Percentiles rank a stretch among this genome's conserved stretches.
Conservation (phyloP, 129 eudicot species). For the Chrysanthemum lavandulifolium region DNA sequence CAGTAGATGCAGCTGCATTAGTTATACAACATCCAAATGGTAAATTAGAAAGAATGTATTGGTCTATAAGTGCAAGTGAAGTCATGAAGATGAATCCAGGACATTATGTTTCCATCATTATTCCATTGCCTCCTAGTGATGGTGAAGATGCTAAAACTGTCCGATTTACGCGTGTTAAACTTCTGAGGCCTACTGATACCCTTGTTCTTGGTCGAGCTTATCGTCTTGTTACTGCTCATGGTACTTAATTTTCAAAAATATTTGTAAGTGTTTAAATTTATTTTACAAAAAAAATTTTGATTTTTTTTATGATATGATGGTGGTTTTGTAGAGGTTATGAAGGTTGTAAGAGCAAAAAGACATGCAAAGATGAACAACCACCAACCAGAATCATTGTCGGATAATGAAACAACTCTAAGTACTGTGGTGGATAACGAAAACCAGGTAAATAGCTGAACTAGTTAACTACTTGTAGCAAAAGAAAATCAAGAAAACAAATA, state of each 20-base stretch:
- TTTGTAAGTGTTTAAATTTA: background rate
- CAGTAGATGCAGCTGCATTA: constrained; percentile 91
- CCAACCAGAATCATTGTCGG: constrained; percentile 29
- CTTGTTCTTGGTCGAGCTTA: constrained; percentile 78
- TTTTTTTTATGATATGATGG: background rate
- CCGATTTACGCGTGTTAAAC: constrained; percentile 65
- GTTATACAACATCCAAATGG: constrained; percentile 96
- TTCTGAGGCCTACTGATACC: constrained; percentile 74
- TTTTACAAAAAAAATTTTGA: background rate
- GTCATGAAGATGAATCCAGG: constrained; percentile 92
- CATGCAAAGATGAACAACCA: constrained; percentile 58
- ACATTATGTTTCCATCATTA: constrained; percentile 82
- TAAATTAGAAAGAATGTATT: constrained; percentile 69
- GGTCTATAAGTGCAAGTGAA: constrained; percentile 68
- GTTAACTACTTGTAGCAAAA: too few species aligned
- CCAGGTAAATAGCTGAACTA: constrained; percentile 35
- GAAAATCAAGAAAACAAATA: too few species aligned
- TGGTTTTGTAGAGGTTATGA: constrained; percentile 70
- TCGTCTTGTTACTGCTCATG: constrained; percentile 71
- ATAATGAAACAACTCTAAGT: constrained; percentile 24
- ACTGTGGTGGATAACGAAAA: constrained; percentile 22
- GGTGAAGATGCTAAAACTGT: constrained; percentile 35
- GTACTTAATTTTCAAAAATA: constrained; percentile 23
- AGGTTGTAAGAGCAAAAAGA: constrained; percentile 68
- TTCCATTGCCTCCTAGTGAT: constrained; percentile 48